Base-by-base conservation (phyloP, 345 rosid genomes). In the Rhodamnia rubescens region DNA sequence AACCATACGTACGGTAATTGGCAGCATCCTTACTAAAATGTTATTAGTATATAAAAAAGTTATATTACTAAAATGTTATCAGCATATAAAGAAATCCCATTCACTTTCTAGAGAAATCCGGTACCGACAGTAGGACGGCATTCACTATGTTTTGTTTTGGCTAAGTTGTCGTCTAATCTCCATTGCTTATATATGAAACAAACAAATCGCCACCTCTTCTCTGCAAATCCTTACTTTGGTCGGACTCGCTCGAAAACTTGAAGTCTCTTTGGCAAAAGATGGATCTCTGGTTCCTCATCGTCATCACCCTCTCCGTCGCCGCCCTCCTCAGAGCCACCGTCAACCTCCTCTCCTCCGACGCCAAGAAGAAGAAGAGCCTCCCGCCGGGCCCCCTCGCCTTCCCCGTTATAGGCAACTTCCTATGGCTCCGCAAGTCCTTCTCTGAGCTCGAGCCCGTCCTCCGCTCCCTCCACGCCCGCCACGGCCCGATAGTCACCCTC, bases 401-500 rank as follows among this genome's bases (percentile, higher is more conserved):
- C 24, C 85, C 57, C 2, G 3, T 84, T 26, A 32, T 84, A 8
- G 85, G 85, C 24, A 69, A 69, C 57, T 52, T 84, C 26, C 20
- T 84, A 20, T 61, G 82, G 80, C 81, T 49, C 57, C 27, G 81
- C 44, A 69, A 50, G 56, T 61, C 82, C 36, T 32, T 20, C 11
- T 36, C 40, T 36, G 81, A 69, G 27, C 2, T 84, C 82, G 59
- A 84, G 81, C 57, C 42, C 10, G 7, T 52, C 51, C 81, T 84
- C 74, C 74, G 53, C 42, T 82, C 84, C 58, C 59, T 82, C 84
- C 59, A 18, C 47, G 11, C 44, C 58, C 53, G 40, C 7, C 9
- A 84, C 42, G 81, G 81, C 78, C 85, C 85, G 47, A 26, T 84
- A n/a, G 85, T 84, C 15, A n/a, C 85, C 56, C 85, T 84, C 55